Percentiles rank a stretch among this genome's conserved stretches.
These are phyloP conservation scores for Oryza meridionalis DNA, from an alignment of 176 grass and related monocot genomes.

Conservation along the genomic window DNA sequence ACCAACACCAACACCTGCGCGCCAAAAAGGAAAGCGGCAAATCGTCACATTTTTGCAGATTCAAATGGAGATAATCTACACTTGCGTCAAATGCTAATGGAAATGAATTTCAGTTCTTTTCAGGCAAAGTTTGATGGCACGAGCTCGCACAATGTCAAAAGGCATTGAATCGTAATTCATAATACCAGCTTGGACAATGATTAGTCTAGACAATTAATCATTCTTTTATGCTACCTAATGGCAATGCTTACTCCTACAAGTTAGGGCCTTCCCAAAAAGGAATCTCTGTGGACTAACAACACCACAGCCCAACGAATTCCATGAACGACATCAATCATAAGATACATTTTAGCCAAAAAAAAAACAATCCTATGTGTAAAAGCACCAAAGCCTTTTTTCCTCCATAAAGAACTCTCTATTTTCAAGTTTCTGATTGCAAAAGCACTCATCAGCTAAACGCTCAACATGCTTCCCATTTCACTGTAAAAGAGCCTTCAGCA, in stretches of 20 bases:
- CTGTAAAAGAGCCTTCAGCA: not conserved
- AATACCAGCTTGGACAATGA: conserved; percentile 28
- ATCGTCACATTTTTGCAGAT: conserved; percentile 25
- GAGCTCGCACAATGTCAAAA: not conserved
- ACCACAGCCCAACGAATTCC: not conserved
- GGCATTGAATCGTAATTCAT: not conserved
- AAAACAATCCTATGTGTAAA: not conserved
- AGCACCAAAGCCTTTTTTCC: not conserved
- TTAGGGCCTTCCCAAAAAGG: conserved; percentile 1
- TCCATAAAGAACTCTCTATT: not conserved
- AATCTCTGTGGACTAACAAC: not conserved
- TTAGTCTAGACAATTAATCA: conserved; percentile 26
- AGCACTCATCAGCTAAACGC: not conserved
- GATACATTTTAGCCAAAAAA: not conserved
- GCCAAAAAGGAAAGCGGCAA: not conserved
- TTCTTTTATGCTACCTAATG: conserved; percentile 31
- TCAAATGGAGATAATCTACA: not conserved
- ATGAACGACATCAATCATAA: conserved; percentile 6
- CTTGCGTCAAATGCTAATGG: not conserved
- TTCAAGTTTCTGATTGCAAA: not conserved
- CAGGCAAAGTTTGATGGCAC: not conserved
- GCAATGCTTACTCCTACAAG: not conserved
- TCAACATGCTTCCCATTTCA: not conserved
- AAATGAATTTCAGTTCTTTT: not conserved
- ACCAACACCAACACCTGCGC: conserved; percentile 19